Evolutionary conservation across 495 filamentous ascomycete species (phyloP).

Genomic region (Aspergillus campestris): DNA sequence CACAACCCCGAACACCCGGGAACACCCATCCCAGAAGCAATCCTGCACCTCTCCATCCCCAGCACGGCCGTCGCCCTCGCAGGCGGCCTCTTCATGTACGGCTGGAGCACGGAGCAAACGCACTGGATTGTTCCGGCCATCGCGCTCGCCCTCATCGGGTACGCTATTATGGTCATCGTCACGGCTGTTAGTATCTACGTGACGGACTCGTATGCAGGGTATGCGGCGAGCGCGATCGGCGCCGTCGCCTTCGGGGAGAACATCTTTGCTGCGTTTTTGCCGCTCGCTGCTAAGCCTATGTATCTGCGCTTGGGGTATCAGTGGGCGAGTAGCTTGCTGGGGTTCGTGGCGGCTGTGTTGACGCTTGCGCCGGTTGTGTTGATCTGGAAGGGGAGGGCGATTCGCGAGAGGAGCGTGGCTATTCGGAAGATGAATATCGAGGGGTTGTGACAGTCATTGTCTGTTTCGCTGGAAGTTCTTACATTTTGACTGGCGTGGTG

Average conservation of each 20-base stretch:
- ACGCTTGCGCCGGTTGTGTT: constrained; percentile 24
- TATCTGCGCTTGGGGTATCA: constrained; percentile 33
- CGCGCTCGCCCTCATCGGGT: constrained; percentile 12
- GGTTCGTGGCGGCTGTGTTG: constrained; percentile 26
- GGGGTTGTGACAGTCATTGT: neutral
- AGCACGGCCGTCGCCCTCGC: constrained; percentile 7
- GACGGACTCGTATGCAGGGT: constrained; percentile 25
- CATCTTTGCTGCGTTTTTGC: constrained; percentile 26
- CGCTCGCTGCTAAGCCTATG: constrained; percentile 35
- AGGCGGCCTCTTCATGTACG: constrained; percentile 14
- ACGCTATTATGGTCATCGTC: constrained; percentile 24
- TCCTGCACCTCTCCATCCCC: constrained; percentile 9
- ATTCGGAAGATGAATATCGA: constrained; percentile 5
- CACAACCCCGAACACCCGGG: constrained; percentile 5
- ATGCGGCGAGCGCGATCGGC: constrained; percentile 27
- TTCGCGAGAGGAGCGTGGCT: constrained; percentile 13
- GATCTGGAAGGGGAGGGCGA: constrained; percentile 19
- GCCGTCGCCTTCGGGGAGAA: constrained; percentile 31
- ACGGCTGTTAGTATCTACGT: constrained; percentile 25
- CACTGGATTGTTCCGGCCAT: constrained; percentile 21
- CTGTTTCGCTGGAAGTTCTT: neutral
- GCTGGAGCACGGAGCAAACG: constrained; percentile 6
- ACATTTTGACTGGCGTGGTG: neutral
- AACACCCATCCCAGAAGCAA: constrained; percentile 9
- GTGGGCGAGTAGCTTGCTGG: constrained; percentile 37